Percentiles rank a stretch among this genome's conserved stretches.
Evolutionary conservation across 352 stramenopile species (phyloP).

Genomic region (Pythium grandisporangium): DNA sequence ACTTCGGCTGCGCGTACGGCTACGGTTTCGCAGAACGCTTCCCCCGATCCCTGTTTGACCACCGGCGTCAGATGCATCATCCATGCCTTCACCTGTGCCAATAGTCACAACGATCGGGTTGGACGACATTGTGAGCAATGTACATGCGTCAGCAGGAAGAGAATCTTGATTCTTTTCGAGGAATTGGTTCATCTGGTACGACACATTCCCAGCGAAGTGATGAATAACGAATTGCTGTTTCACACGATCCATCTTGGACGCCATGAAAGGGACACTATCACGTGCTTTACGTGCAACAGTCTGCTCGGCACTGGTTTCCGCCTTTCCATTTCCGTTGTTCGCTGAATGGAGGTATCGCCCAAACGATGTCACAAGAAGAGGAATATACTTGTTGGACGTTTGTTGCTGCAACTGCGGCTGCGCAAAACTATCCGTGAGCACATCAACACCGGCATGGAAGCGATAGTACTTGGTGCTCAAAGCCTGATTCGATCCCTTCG

Average conservation of each 20-base stretch:
- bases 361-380: constrained; percentile 55
- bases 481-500: constrained; percentile 74
- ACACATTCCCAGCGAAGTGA: constrained; percentile 74
- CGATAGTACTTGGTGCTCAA: constrained; percentile 78
- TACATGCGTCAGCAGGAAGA: constrained; percentile 51
- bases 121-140: constrained; percentile 38
- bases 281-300: constrained; percentile 14
- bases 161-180: constrained; percentile 84
- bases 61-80: constrained; percentile 12
- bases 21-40: constrained; percentile 3
- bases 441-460: constrained; percentile 35
- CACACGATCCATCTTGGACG: constrained; percentile 78
- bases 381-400: constrained; percentile 42
- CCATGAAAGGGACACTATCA: constrained; percentile 50
- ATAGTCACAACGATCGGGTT: constrained; percentile 63
- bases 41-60: too few species aligned
- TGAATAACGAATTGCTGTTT: constrained; percentile 76
- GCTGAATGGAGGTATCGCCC: constrained; percentile 42
- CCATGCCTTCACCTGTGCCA: constrained; percentile 35
- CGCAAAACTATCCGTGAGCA: constrained; percentile 14
- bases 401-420: constrained; percentile 32
- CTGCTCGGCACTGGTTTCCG: constrained; percentile 22
- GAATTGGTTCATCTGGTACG: constrained; percentile 74
- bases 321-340: constrained; percentile 2
- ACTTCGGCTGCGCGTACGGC: constrained; percentile 9